phyloP scores from a whole-genome alignment of 768 basidiomycete genomes.

The Russula compacta region DNA sequence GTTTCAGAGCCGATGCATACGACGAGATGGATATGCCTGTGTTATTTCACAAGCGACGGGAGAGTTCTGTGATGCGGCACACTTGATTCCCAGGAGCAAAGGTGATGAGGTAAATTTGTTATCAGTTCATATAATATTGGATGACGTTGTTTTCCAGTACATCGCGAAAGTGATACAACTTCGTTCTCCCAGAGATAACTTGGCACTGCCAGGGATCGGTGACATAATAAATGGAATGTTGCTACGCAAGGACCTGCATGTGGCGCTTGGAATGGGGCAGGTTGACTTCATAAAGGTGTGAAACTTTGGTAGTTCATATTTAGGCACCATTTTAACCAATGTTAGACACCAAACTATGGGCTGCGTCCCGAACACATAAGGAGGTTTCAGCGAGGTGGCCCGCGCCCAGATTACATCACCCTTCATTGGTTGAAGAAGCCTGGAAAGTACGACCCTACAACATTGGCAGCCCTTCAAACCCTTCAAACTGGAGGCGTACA shows the following conservation, averaged over 20 bases:
- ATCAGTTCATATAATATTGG: background rate
- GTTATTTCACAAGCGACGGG: background rate
- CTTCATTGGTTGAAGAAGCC: background rate
- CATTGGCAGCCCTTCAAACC: background rate
- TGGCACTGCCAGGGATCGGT: background rate
- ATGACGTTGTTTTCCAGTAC: background rate
- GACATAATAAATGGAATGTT: background rate
- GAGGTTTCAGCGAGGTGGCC: background rate
- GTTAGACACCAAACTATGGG: background rate
- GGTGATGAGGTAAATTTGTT: background rate
- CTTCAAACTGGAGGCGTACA: background rate
- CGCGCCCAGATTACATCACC: background rate
- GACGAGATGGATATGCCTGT: background rate
- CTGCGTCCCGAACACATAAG: background rate
- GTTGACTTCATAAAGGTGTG: constrained; percentile 1
- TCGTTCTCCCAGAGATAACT: background rate
- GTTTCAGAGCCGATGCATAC: background rate
- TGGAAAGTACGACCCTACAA: background rate
- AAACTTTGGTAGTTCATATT: background rate
- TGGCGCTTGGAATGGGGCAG: background rate
- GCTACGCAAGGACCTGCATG: background rate
- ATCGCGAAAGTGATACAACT: background rate
- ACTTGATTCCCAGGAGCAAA: background rate
- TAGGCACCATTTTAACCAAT: background rate
- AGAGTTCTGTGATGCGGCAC: background rate